phyloP scores from a whole-genome alignment of 1,139 yeast species.

The Taiozyma onychis region DNA sequence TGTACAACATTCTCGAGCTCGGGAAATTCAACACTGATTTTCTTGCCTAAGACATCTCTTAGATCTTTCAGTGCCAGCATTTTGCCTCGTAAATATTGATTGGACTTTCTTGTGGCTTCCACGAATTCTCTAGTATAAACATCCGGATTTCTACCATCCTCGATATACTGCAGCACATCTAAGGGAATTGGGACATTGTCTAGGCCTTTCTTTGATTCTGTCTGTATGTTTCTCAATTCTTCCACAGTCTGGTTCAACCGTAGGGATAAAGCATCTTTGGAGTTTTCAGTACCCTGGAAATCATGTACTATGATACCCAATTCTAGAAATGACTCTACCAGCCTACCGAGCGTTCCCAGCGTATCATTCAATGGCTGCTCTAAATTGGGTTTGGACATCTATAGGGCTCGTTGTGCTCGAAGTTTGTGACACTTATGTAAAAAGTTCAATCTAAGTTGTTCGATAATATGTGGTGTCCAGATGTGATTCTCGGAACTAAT shows the following conservation, averaged over 20 bases:
- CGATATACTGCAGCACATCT: conserved; percentile 80
- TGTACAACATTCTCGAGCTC: conserved; percentile 52
- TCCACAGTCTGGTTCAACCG: conserved; percentile 33
- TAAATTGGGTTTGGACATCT: conserved; percentile 9
- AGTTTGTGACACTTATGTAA: neutral
- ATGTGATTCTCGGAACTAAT: neutral
- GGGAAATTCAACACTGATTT: conserved; percentile 73
- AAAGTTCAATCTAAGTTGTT: neutral
- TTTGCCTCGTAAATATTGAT: conserved; percentile 84
- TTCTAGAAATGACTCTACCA: conserved; percentile 84
- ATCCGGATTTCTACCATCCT: conserved; percentile 95
- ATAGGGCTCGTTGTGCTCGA: neutral
- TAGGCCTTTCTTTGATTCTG: conserved; percentile 27
- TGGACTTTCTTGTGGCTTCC: conserved; percentile 83
- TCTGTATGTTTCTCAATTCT: conserved; percentile 27
- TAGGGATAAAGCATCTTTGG: conserved; percentile 48
- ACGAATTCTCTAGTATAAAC: conserved; percentile 94
- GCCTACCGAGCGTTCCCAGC: conserved; percentile 56
- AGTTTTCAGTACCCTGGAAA: conserved; percentile 75
- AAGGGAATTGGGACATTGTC: conserved; percentile 54
- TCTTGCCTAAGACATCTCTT: conserved; percentile 60
- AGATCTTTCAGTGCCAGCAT: conserved; percentile 54
- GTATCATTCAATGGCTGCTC: conserved; percentile 40
- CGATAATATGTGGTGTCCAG: neutral
- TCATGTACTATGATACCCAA: conserved; percentile 91